Evolutionary conservation across 208 protist species (phyloP).

Genomic region (Leishmania turanica): DNA sequence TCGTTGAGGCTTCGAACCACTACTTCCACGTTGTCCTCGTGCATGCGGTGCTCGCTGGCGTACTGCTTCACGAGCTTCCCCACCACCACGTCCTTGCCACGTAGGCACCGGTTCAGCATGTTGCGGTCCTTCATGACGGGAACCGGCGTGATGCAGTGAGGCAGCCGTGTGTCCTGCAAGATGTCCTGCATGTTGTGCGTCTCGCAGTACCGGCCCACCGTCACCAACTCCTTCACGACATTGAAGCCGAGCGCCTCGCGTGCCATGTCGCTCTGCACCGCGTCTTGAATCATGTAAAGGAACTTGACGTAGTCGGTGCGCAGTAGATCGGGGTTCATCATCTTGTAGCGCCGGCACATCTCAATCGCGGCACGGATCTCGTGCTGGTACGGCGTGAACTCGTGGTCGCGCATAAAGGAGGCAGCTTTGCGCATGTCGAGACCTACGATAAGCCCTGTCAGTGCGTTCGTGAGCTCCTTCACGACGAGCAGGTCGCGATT

Average conservation of each 20-base stretch:
- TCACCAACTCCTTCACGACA: conserved; percentile 70
- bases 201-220: conserved; percentile 76
- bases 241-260: conserved; percentile 82
- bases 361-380: conserved; percentile 79
- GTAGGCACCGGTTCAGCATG: conserved; percentile 83
- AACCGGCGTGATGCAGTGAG: conserved; percentile 91
- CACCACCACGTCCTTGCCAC: conserved; percentile 84
- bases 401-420: conserved; percentile 50
- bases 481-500: conserved; percentile 73
- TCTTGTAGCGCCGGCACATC: conserved; percentile 92
- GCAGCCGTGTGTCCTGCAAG: conserved; percentile 66
- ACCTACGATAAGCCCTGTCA: conserved; percentile 84
- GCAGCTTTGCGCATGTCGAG: conserved; percentile 71
- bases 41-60: conserved; percentile 29
- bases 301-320: conserved; percentile 94
- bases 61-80: conserved; percentile 71
- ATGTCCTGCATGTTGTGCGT: conserved; percentile 54
- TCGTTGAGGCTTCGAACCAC: conserved; percentile 91
- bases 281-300: conserved; percentile 92
- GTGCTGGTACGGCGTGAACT: conserved; percentile 71
- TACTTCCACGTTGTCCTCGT: conserved; percentile 69
- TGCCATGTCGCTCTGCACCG: conserved; percentile 71
- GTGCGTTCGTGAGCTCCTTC: conserved; percentile 79
- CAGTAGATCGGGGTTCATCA: conserved; percentile 95
- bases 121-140: conserved; percentile 70